phyloP scores from a whole-genome alignment of 1,284 basidiomycete genomes.

The Singerocomus rubriflavus region DNA sequence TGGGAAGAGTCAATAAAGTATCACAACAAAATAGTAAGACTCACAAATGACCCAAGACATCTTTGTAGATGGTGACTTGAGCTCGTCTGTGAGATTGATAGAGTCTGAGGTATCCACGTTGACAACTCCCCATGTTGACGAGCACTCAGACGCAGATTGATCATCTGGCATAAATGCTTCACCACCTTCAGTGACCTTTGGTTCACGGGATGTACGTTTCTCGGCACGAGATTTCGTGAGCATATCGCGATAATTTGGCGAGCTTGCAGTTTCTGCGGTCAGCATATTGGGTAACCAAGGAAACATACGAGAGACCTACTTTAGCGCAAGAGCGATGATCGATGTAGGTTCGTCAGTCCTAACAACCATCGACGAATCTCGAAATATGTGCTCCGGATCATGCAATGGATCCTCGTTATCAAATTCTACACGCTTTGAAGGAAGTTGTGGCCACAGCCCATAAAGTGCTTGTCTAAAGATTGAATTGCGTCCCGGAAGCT shows the following conservation, averaged over 20 bases:
- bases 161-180: conserved; percentile 88
- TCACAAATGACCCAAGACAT: conserved; percentile 76
- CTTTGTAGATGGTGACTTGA: conserved; percentile 73
- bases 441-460: conserved; percentile 63
- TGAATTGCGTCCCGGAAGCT: conserved; percentile 59
- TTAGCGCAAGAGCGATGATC: conserved; percentile 93
- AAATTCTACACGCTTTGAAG: conserved; percentile 45
- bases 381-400: conserved; percentile 89
- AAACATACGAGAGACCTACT: conserved; percentile 44
- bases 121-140: conserved; percentile 85
- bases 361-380: conserved; percentile 93
- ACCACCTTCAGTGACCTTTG: conserved; percentile 63
- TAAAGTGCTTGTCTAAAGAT: conserved; percentile 81
- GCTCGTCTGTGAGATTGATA: conserved; percentile 71
- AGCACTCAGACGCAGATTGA: conserved; percentile 71
- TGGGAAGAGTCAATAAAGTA: background rate
- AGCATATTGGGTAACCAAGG: conserved; percentile 1
- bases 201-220: conserved; percentile 64
- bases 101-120: conserved; percentile 66
- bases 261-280: conserved; percentile 45
- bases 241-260: conserved; percentile 86
- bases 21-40: conserved; percentile 25
- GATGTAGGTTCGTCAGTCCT: conserved; percentile 98
- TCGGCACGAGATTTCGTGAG: conserved; percentile 71
- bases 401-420: conserved; percentile 65